phyloP scores from a whole-genome alignment of 805 yeast genomes.

The Sugiyamaella qingdaonensis region DNA sequence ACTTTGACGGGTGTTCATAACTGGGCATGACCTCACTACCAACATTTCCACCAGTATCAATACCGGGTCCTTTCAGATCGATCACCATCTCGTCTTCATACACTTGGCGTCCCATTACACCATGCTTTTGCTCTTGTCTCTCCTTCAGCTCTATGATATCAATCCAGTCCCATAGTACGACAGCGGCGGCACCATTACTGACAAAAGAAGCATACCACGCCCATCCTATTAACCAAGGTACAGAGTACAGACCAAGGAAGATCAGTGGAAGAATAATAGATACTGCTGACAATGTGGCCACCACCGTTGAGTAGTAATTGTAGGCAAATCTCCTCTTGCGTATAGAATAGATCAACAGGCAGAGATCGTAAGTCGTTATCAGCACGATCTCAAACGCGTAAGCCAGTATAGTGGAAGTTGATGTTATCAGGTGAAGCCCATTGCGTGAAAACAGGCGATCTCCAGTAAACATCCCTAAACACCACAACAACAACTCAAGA shows the following conservation, averaged over 20 bases:
- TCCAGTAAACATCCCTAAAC: constrained; percentile 21
- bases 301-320: constrained; percentile 43
- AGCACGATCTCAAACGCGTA: constrained; percentile 32
- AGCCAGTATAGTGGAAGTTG: constrained; percentile 22
- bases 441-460: background rate
- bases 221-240: constrained; percentile 45
- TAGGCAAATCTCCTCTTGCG: constrained; percentile 44
- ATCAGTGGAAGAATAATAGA: constrained; percentile 37
- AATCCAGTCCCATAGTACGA: constrained; percentile 65
- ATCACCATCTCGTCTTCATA: constrained; percentile 31
- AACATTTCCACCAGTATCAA: background rate
- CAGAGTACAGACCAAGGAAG: constrained; percentile 33
- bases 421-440: background rate
- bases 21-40: background rate
- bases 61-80: background rate
- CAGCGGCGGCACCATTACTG: constrained; percentile 46
- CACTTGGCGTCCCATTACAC: constrained; percentile 60
- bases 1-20: background rate
- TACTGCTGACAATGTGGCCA: constrained; percentile 44
- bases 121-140: constrained; percentile 45
- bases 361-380: constrained; percentile 32
- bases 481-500: constrained; percentile 29
- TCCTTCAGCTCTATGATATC: constrained; percentile 50
- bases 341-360: constrained; percentile 37
- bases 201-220: constrained; percentile 45